phyloP scores from a whole-genome alignment of 371 early-diverging fungal species.

The Mortierella sp. region DNA sequence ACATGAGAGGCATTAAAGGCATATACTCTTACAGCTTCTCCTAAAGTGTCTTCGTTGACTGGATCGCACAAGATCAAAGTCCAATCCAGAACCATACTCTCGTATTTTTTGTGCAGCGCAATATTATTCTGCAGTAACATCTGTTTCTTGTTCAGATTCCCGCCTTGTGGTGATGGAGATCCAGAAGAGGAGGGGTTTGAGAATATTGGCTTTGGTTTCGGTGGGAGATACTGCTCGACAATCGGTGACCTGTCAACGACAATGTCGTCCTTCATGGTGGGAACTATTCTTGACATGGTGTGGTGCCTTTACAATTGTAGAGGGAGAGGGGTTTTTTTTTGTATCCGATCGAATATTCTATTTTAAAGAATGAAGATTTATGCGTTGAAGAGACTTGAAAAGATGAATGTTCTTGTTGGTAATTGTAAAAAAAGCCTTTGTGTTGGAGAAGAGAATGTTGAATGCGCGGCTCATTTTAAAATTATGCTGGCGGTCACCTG shows the following conservation, averaged over 20 bases:
- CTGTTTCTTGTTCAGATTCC: conserved; percentile 55
- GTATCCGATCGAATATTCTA: too few species aligned
- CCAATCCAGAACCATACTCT: conserved; percentile 69
- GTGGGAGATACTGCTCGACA: conserved; percentile 40
- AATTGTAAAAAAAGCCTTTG: too few species aligned
- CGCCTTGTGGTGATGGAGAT: conserved; percentile 3
- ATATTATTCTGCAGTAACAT: conserved; percentile 63
- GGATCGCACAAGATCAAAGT: conserved; percentile 66
- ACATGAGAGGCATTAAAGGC: not conserved
- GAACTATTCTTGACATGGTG: conserved; percentile 13
- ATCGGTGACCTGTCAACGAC: conserved; percentile 48
- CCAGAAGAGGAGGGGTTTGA: not conserved
- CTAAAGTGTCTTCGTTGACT: conserved; percentile 35
- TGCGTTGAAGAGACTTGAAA: too few species aligned
- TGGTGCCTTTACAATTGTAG: not conserved
- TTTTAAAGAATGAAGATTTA: too few species aligned
- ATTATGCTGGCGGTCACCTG: not conserved
- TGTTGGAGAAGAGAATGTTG: not conserved
- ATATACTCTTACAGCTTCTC: conserved; percentile 47
- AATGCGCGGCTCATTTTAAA: not conserved
- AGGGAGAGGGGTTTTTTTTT: not conserved
- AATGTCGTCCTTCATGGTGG: conserved; percentile 57
- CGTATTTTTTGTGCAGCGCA: conserved; percentile 61
- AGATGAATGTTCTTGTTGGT: too few species aligned
- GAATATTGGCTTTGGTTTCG: conserved; percentile 4